A percentile compares a stretch with the other conserved stretches of the same genome.
These are phyloP conservation scores for Candida tallmaniae DNA, from an alignment of 805 yeast species.

Conservation along the genomic window DNA sequence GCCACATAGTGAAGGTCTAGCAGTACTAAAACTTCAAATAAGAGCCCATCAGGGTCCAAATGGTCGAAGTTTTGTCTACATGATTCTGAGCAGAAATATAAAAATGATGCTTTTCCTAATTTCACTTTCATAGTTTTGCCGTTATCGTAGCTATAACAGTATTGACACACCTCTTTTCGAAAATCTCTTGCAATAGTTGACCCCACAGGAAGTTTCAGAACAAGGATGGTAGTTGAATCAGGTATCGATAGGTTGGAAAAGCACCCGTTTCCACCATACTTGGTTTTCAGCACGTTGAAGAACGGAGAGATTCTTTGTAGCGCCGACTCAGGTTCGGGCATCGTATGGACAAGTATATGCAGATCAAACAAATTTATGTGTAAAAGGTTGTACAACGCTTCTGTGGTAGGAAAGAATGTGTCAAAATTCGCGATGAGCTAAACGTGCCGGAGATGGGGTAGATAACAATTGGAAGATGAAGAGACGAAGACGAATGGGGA, in stretches of 20 bases:
- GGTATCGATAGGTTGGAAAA: conserved; percentile 42
- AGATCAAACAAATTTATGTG: too few relatives aligned
- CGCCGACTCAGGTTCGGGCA: too few relatives aligned
- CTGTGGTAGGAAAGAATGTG: too few relatives aligned
- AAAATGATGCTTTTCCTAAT: conserved; percentile 28
- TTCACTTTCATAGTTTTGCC: conserved; percentile 46
- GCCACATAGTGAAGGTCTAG: conserved; percentile 26
- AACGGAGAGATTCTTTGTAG: conserved; percentile 26
- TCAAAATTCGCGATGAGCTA: too few relatives aligned
- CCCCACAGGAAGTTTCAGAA: conserved; percentile 41
- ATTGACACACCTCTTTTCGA: conserved; percentile 58
- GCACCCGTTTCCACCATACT: conserved; percentile 59
- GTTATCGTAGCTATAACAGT: conserved; percentile 46
- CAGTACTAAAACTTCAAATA: conserved; percentile 30
- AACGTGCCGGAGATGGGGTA: too few relatives aligned
- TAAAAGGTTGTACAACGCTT: too few relatives aligned
- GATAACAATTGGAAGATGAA: too few relatives aligned
- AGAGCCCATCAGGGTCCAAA: conserved; percentile 32
- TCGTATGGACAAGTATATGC: too few relatives aligned
- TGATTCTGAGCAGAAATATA: conserved; percentile 50
- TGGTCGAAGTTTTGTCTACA: conserved; percentile 37
- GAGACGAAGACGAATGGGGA: too few relatives aligned
- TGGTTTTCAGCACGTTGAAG: conserved; percentile 35
- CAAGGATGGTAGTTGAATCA: conserved; percentile 36
- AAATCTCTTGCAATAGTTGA: conserved; percentile 47